Conservation (phyloP, 2,329 filamentous ascomycete genomes). For the Thelonectria rubi region DNA sequence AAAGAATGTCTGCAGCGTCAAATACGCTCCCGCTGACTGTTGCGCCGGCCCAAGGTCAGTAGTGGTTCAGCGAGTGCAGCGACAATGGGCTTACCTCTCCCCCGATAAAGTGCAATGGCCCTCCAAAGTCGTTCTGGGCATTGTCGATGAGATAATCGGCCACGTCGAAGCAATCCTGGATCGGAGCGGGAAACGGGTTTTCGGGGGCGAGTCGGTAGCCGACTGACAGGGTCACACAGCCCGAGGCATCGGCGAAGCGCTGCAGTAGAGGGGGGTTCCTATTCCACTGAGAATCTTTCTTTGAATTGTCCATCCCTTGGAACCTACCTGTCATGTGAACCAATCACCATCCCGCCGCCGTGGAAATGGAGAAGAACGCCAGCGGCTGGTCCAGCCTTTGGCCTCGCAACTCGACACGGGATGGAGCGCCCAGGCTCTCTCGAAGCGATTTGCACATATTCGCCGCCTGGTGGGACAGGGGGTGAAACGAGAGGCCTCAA, state of each 20-base stretch:
- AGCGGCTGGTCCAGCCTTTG: neutral
- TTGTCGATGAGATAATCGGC: slow-evolving; percentile 60
- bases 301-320: neutral
- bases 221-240: slow-evolving; percentile 55
- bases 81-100: slow-evolving; percentile 14
- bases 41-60: neutral
- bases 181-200: slow-evolving; percentile 62
- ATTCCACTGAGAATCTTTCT: neutral
- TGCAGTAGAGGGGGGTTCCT: slow-evolving; percentile 21
- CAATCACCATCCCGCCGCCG: slow-evolving; percentile 12
- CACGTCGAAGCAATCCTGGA: slow-evolving; percentile 66
- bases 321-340: slow-evolving; percentile 11
- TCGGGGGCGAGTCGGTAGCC: slow-evolving; percentile 70
- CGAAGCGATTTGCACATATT: slow-evolving; percentile 6
- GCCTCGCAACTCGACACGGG: slow-evolving; percentile 10
- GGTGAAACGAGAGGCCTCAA: neutral
- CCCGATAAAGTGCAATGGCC: slow-evolving; percentile 14
- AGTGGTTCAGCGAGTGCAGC: neutral
- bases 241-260: slow-evolving; percentile 14
- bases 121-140: slow-evolving; percentile 6
- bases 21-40: slow-evolving; percentile 14
- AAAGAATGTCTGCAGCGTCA: slow-evolving; percentile 15
- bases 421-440: slow-evolving; percentile 13
- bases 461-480: neutral
- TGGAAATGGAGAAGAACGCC: slow-evolving; percentile 20